Percentiles rank a stretch among this genome's conserved stretches.
Conservation (phyloP, 2,329 filamentous ascomycete species). For the Cercospora sojina region DNA sequence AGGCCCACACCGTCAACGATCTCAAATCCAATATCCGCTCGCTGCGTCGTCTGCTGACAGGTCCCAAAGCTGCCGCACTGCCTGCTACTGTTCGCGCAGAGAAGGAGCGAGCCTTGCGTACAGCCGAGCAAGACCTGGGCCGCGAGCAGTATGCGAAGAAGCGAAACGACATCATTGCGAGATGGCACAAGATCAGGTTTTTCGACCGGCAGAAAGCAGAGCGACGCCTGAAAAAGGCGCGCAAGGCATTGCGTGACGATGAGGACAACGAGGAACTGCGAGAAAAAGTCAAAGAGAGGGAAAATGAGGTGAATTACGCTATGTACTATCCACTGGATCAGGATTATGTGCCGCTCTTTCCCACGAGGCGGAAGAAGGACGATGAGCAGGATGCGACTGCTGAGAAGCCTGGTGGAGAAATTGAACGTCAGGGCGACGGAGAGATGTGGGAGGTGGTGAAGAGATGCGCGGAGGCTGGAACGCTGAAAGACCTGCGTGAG, state of each 20-base stretch:
- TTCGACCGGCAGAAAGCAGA: slow-evolving; percentile 79
- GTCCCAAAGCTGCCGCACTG: slow-evolving; percentile 53
- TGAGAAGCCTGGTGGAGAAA: slow-evolving; percentile 44
- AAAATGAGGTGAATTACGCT: slow-evolving; percentile 75
- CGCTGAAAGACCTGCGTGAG: slow-evolving; percentile 57
- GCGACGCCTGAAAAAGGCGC: slow-evolving; percentile 64
- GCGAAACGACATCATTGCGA: slow-evolving; percentile 68
- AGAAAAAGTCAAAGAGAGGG: slow-evolving; percentile 44
- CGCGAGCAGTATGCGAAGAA: slow-evolving; percentile 61
- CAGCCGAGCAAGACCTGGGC: slow-evolving; percentile 64
- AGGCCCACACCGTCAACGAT: slow-evolving; percentile 51
- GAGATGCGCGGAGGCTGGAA: slow-evolving; percentile 60
- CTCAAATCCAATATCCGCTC: slow-evolving; percentile 71
- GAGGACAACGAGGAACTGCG: slow-evolving; percentile 34
- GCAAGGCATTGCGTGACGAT: slow-evolving; percentile 56
- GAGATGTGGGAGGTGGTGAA: slow-evolving; percentile 70
- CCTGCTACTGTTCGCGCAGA: slow-evolving; percentile 68
- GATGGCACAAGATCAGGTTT: slow-evolving; percentile 81
- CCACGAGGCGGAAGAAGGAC: slow-evolving; percentile 36
- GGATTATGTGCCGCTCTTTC: slow-evolving; percentile 62
- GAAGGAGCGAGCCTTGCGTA: slow-evolving; percentile 68
- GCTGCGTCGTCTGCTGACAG: slow-evolving; percentile 64
- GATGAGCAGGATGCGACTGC: slow-evolving; percentile 38
- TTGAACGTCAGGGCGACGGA: slow-evolving; percentile 44
- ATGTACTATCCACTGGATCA: slow-evolving; percentile 69